Conservation (phyloP, 257 asterid species). For the Rauvolfia tetraphylla region DNA sequence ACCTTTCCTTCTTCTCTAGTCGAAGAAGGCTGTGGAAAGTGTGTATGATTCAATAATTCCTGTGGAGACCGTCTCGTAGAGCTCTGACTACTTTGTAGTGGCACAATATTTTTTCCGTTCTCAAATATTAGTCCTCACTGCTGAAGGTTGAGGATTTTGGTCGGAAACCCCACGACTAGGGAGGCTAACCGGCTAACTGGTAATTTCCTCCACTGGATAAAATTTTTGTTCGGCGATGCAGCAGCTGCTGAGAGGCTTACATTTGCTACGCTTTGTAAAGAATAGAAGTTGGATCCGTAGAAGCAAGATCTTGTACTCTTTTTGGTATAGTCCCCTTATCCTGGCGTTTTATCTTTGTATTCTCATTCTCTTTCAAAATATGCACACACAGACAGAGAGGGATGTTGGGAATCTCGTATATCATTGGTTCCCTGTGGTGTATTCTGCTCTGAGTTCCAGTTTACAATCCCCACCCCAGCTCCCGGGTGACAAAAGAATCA, state of each 20-base stretch:
- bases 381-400: no score
- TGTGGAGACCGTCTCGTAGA: constrained; percentile 41
- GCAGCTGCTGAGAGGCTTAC: not conserved
- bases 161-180: no score
- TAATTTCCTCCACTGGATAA: no score
- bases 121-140: not conserved
- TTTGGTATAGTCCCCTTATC: no score
- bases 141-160: not conserved
- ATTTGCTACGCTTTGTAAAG: not conserved
- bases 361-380: no score
- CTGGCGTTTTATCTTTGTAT: no score
- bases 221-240: no score
- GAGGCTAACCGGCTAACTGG: no score
- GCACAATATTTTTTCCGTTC: not conserved
- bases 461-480: no score
- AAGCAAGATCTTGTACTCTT: not conserved
- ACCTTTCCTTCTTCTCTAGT: constrained; percentile 25
- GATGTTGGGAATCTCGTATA: no score
- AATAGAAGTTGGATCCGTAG: not conserved
- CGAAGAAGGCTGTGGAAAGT: constrained; percentile 61
- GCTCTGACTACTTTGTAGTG: not conserved
- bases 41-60: constrained; percentile 44
- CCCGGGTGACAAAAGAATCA: not conserved
- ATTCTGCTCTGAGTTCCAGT: no score
- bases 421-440: no score